A percentile compares a stretch with the other conserved stretches of the same genome.
Evolutionary conservation across 2,329 filamentous ascomycete genomes (phyloP).

Genomic region (Trichoderma koningiopsis): DNA sequence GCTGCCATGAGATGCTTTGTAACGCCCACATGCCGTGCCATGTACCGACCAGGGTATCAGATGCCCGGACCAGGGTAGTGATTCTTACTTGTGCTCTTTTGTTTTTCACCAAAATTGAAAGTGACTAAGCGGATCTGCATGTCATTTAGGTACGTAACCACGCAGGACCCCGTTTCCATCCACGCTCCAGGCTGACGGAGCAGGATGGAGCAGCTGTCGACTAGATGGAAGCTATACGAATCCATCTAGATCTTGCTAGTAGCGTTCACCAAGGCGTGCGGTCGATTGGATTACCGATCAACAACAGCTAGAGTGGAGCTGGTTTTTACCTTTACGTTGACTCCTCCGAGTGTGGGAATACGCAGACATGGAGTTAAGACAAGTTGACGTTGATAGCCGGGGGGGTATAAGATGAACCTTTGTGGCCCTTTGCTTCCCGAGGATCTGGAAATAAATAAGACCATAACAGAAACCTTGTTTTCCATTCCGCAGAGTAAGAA

Average conservation of each 20-base stretch:
- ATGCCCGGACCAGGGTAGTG: neutral
- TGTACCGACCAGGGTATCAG: too few relatives aligned
- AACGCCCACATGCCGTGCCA: conserved; percentile 1
- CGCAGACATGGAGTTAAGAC: neutral
- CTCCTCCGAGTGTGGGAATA: neutral
- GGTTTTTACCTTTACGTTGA: neutral
- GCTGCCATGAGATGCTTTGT: conserved; percentile 10
- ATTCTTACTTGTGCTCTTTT: neutral
- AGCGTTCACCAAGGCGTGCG: neutral
- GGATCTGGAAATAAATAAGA: neutral
- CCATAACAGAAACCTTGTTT: conserved; percentile 28
- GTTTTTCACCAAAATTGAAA: neutral
- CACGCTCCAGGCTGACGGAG: conserved; percentile 10
- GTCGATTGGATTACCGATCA: conserved; percentile 15
- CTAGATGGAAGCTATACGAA: conserved; percentile 4
- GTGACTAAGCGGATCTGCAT: neutral
- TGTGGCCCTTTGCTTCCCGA: conserved; percentile 16
- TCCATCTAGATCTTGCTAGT: conserved; percentile 7
- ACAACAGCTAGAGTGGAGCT: conserved; percentile 10
- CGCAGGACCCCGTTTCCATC: neutral
- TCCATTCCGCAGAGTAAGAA: neutral
- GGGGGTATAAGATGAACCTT: conserved; percentile 20
- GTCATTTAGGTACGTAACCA: neutral
- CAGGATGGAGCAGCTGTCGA: neutral
- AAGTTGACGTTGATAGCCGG: neutral